Base-by-base conservation (phyloP, 768 basidiomycete species). In the Rhodotorula graminis region DNA sequence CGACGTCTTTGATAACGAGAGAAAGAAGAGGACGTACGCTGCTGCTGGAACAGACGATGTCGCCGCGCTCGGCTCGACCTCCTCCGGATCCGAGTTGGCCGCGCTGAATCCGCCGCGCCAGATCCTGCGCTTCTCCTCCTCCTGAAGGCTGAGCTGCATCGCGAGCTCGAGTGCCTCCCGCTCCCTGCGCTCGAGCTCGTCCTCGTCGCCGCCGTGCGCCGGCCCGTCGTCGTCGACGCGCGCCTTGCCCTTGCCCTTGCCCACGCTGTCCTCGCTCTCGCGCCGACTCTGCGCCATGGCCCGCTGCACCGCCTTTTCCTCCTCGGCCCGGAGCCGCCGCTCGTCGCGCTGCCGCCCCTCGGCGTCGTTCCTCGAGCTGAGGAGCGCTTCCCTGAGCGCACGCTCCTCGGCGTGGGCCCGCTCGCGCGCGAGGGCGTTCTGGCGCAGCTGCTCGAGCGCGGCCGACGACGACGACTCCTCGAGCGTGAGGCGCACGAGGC, bases 91-190 rank as follows among this genome's bases (percentile, higher is more conserved):
- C 3, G 14, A 37, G 33, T 7, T 21, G 31, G 27, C 37, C 11
- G 23, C 40, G 40, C 8, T 21, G 25, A 6, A 16, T 27, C 7
- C 63, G 31, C 37, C 53, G 12, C 53, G 14, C 27, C 15, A 55
- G 27, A n/a, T 11, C 6, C 44, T 21, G 21, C 47, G 49, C 15
- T 27, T 21, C 18, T 49, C 63, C 47, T 64, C 44, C 19, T 69
- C 59, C 31, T 61, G 33, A 29, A 72, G 15, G 25, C 66, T 67
- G 29, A 67, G 61, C 47, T 42, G 53, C 47, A 56, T 67, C 18
- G 65, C 70, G 14, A 49, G 23, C 65, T 71, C 70, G 29, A 71
- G 33, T 53, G 70, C 65, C 56, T 71, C 70, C 33, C 52, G 37
- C 19, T 71, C 70, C 44, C 31, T 2, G 15, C 52, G 33, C 3